Base-by-base conservation (phyloP, 306 rosid genomes). In the Lathyrus tuberosus region DNA sequence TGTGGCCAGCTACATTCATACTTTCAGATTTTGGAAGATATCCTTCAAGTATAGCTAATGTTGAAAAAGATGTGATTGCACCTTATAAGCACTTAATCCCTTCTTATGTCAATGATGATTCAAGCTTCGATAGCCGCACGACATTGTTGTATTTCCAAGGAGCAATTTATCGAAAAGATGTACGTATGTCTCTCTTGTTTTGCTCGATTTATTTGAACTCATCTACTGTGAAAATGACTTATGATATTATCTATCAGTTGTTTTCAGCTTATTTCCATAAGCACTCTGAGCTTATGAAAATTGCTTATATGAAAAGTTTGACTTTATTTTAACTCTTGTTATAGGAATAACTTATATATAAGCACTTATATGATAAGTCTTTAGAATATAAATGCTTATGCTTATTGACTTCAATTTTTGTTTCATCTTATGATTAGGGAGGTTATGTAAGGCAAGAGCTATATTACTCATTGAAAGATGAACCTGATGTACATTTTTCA, bases 11-110 rank as follows among this genome's bases (percentile, higher is more conserved):
- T 26, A 86, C 88, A 22, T 83, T 88, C 72, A 78, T 90, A 69
- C 95, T 88, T 26, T 69, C 97, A 0, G 97, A 90, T 68, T 90
- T 90, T 74, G 97, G 97, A 30, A 88, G 97, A 79, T 88, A 90
- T 71, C 97, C 95, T 73, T 70, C 88, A 14, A 81, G 65, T 53
- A 56, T 90, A 37, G 95, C 90, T 24, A 90, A 88, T 80, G 90
- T 88, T 75, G 88, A 81, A 72, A 90, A 90, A 71, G 97, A 90
- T 28, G 86, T 90, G 52, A 86, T 86, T 72, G 97, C 97, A 1
- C 97, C 97, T 41, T 90, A 90, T 74, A 88, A 82, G 48, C 97
- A 90, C 75, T 77, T 90, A 10, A 63, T 86, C 48, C 58, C 54
- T 56, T 61, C 87, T 49, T 86, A 76, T 74, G 82, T 53, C 52